phyloP scores from a whole-genome alignment of 2,329 filamentous ascomycete species.

The Cladophialophora exuberans region DNA sequence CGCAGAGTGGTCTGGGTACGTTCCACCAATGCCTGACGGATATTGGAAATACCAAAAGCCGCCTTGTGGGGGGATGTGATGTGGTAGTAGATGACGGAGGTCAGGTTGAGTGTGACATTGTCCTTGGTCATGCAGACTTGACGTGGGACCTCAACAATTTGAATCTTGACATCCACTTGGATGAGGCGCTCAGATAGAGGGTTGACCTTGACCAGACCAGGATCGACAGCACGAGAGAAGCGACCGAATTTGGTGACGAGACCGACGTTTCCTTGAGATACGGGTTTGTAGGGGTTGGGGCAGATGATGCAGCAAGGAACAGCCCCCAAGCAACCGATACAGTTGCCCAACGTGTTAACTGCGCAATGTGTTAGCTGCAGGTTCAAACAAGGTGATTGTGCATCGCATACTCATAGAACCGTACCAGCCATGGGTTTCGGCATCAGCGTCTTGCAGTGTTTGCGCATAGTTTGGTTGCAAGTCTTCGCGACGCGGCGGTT shows the following conservation, averaged over 20 bases:
- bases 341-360: constrained; percentile 74
- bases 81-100: constrained; percentile 99
- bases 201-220: constrained; percentile 96
- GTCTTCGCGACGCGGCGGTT: constrained; percentile 80
- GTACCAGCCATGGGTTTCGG: constrained; percentile 82
- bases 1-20: constrained; percentile 96
- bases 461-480: constrained; percentile 81
- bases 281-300: constrained; percentile 94
- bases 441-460: constrained; percentile 66
- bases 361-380: constrained; percentile 22
- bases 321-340: constrained; percentile 78
- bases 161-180: constrained; percentile 98
- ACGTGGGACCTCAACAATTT: constrained; percentile 92
- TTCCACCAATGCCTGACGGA: constrained; percentile 94
- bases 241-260: constrained; percentile 92
- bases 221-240: constrained; percentile 95
- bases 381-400: neutral
- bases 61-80: constrained; percentile 94
- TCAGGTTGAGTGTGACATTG: constrained; percentile 92
- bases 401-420: constrained; percentile 71
- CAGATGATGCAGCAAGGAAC: constrained; percentile 89
- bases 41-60: constrained; percentile 93
- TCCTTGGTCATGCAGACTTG: constrained; percentile 99
- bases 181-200: constrained; percentile 86
- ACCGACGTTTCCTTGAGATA: constrained; percentile 90